Percentiles rank a stretch among this genome's conserved stretches.
These are phyloP conservation scores for Acer saccharum DNA, from an alignment of 345 rosid genomes.

Conservation along the genomic window DNA sequence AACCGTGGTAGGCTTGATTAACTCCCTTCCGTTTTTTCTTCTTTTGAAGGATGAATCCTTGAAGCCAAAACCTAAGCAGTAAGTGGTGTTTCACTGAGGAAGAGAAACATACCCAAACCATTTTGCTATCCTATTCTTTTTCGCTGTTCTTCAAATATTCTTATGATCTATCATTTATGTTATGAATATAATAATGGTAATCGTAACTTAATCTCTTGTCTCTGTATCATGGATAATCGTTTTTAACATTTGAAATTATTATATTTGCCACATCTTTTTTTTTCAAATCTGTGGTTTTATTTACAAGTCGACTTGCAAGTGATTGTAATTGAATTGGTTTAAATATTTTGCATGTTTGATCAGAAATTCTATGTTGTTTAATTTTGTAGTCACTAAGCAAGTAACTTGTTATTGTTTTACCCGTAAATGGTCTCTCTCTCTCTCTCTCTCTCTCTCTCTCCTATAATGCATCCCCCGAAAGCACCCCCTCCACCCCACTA, in stretches of 20 bases:
- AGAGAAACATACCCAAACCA: conserved; percentile 6
- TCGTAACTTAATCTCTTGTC: conserved; percentile 5
- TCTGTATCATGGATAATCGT: not conserved
- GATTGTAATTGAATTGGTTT: not conserved
- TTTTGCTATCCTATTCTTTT: conserved; percentile 13
- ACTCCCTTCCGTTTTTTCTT: not conserved
- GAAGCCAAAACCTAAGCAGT: conserved; percentile 23
- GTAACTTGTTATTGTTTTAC: not conserved
- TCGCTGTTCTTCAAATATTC: conserved; percentile 5
- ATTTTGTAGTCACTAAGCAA: not conserved
- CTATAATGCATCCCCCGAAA: not conserved
- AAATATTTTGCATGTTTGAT: not conserved
- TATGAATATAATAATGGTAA: conserved; percentile 14
- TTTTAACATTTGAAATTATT: not conserved
- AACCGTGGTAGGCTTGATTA: not conserved
- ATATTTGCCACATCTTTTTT: not conserved
- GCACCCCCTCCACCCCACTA: not conserved
- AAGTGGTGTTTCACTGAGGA: conserved; percentile 19
- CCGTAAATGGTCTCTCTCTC: not conserved
- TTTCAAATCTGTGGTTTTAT: not conserved
- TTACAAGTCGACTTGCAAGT: not conserved
- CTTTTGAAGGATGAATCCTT: conserved; percentile 29
- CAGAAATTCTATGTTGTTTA: not conserved
- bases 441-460: too few species aligned
- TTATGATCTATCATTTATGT: not conserved